Evolutionary conservation across 306 rosid species (phyloP).

Genomic region (Fragaria nilgerrensis): DNA sequence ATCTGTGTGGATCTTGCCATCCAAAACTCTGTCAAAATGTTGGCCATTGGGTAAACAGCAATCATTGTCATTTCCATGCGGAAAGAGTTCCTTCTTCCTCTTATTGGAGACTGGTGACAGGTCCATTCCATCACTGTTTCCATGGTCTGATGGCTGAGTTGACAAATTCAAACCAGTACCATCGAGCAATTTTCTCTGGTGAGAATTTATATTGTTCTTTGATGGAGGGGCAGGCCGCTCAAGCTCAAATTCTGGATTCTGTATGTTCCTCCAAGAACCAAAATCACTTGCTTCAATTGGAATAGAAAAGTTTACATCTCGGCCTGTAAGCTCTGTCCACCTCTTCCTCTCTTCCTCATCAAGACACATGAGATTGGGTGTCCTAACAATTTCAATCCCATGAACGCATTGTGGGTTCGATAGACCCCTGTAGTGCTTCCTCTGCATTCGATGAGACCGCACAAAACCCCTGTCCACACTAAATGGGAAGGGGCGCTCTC

Average conservation of each 20-base stretch:
- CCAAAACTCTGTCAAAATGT: conserved; percentile 35
- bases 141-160: conserved; percentile 42
- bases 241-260: conserved; percentile 47
- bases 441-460: conserved; percentile 64
- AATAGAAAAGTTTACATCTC: conserved; percentile 51
- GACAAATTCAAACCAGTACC: conserved; percentile 58
- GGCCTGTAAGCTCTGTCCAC: conserved; percentile 68
- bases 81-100: conserved; percentile 53
- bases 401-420: conserved; percentile 66
- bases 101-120: conserved; percentile 39
- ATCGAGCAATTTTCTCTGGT: conserved; percentile 48
- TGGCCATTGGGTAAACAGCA: conserved; percentile 40
- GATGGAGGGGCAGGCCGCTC: conserved; percentile 43
- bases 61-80: conserved; percentile 39
- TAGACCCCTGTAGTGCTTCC: conserved; percentile 66
- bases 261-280: conserved; percentile 59
- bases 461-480: conserved; percentile 59
- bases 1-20: conserved; percentile 37
- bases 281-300: conserved; percentile 59
- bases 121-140: conserved; percentile 40
- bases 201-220: conserved; percentile 36
- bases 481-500: conserved; percentile 60
- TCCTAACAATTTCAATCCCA: conserved; percentile 56
- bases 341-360: conserved; percentile 53
- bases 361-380: conserved; percentile 47